phyloP scores from a whole-genome alignment of 148 eudicot species.

The Tetragonia tetragonoides region DNA sequence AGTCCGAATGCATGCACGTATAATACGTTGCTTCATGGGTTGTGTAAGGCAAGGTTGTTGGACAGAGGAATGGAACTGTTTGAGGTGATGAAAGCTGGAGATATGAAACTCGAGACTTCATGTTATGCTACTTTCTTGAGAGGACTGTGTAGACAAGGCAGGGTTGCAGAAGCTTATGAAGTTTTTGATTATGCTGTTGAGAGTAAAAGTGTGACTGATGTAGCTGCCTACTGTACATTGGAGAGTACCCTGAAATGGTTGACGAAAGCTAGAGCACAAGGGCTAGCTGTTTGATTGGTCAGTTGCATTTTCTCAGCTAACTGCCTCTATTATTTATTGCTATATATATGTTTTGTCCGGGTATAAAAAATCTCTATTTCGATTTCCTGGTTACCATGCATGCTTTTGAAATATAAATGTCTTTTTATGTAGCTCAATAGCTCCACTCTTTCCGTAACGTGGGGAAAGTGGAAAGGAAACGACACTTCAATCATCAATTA shows the following conservation, averaged over 20 bases:
- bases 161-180: conserved; percentile 81
- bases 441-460: too few species aligned
- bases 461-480: too few species aligned
- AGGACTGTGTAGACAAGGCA: conserved; percentile 70
- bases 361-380: background rate
- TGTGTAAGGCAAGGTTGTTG: conserved; percentile 65
- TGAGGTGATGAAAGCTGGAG: conserved; percentile 49
- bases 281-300: conserved; percentile 61
- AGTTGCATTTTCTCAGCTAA: background rate
- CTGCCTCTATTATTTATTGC: background rate
- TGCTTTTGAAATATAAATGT: too few species aligned
- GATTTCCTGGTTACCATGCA: too few species aligned
- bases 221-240: conserved; percentile 65
- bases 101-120: conserved; percentile 60
- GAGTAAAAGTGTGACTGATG: conserved; percentile 72
- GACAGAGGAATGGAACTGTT: conserved; percentile 59
- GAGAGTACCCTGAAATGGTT: conserved; percentile 84
- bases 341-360: background rate
- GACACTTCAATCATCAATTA: too few species aligned
- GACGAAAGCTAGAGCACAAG: conserved; percentile 80
- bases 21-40: conserved; percentile 78
- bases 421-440: too few species aligned
- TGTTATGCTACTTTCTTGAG: conserved; percentile 77
- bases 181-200: conserved; percentile 87
- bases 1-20: conserved; percentile 80